phyloP scores from a whole-genome alignment of 257 asterid genomes.

The Solanum pimpinellifolium region DNA sequence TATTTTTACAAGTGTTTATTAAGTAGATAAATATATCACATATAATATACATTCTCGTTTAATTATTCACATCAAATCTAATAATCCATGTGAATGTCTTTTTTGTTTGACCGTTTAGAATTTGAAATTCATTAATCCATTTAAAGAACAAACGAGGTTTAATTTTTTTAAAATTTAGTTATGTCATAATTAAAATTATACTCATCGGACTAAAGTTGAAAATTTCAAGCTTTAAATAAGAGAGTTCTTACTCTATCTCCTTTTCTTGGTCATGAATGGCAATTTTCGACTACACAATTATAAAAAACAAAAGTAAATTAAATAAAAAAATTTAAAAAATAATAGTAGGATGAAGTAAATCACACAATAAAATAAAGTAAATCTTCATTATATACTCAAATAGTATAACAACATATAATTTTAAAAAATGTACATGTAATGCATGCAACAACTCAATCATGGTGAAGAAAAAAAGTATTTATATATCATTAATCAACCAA shows the following conservation, averaged over 20 bases:
- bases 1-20: neutral
- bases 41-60: neutral
- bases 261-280: neutral
- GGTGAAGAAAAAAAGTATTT: neutral
- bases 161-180: no score
- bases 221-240: neutral
- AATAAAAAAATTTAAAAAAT: neutral
- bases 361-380: neutral
- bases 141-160: no score
- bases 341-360: neutral
- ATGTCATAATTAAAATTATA: no score
- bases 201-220: no score
- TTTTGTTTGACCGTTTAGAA: neutral
- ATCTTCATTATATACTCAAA: neutral
- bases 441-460: neutral
- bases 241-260: neutral
- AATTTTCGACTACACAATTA: neutral
- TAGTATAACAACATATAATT: neutral
- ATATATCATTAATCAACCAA: neutral
- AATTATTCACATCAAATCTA: neutral
- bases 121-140: no score
- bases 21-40: neutral
- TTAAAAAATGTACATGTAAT: neutral
- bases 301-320: neutral
- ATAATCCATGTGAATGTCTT: neutral